Evolutionary conservation across 2,329 filamentous ascomycete species (phyloP).

Genomic region (Emmonsia crescens): DNA sequence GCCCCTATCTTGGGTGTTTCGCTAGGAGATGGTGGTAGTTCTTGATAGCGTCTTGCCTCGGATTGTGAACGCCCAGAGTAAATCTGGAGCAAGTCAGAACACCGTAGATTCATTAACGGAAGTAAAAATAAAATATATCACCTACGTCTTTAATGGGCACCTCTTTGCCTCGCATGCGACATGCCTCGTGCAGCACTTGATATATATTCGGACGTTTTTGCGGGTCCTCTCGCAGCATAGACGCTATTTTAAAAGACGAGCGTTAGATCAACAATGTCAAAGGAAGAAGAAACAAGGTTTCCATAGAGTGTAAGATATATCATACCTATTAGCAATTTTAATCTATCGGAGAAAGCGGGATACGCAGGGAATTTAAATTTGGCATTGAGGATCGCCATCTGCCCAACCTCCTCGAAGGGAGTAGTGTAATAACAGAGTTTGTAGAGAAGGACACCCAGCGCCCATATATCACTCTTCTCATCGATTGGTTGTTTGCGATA

Average conservation of each 20-base stretch:
- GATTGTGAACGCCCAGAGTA: constrained; percentile 55
- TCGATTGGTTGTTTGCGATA: constrained; percentile 94
- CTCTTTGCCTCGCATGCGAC: constrained; percentile 76
- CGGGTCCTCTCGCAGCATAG: constrained; percentile 81
- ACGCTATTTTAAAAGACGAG: constrained; percentile 42
- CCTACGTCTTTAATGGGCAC: constrained; percentile 81
- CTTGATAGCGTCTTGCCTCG: constrained; percentile 51
- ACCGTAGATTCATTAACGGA: neutral
- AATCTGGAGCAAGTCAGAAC: constrained; percentile 42
- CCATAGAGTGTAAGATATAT: constrained; percentile 3
- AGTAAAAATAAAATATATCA: constrained; percentile 11
- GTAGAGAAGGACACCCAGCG: constrained; percentile 85
- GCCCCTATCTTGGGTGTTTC: constrained; percentile 61
- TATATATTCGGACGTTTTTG: constrained; percentile 81
- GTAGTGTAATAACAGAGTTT: constrained; percentile 99
- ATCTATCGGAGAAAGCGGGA: constrained; percentile 75
- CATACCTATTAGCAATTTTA: constrained; percentile 83
- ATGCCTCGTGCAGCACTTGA: constrained; percentile 77
- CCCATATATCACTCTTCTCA: constrained; percentile 98
- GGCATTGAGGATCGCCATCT: constrained; percentile 93
- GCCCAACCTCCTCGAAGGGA: constrained; percentile 93
- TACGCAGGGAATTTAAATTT: constrained; percentile 85
- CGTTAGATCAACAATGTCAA: constrained; percentile 3
- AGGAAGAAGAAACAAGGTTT: constrained; percentile 2
- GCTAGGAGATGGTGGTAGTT: constrained; percentile 46